Conservation (phyloP, 2,329 filamentous ascomycete species). For the Penicillium polonicum region DNA sequence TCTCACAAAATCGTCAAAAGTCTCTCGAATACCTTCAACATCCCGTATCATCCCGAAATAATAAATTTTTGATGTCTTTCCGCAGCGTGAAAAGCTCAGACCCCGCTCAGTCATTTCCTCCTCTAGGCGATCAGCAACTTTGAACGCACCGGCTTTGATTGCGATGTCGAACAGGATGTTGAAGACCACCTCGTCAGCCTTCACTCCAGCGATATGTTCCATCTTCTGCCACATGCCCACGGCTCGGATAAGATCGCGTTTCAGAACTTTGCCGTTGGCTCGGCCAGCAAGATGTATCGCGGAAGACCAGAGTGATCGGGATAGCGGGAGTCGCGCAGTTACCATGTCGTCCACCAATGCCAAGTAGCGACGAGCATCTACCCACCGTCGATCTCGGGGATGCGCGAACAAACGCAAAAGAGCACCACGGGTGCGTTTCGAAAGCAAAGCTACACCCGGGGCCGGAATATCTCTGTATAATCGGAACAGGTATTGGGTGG, state of each 20-base stretch:
- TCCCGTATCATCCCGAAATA: constrained; percentile 76
- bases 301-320: constrained; percentile 72
- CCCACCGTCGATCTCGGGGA: constrained; percentile 37
- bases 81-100: constrained; percentile 71
- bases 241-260: constrained; percentile 64
- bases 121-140: constrained; percentile 79
- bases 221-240: constrained; percentile 84
- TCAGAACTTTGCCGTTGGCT: constrained; percentile 61
- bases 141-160: constrained; percentile 78
- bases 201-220: constrained; percentile 68
- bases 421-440: constrained; percentile 54
- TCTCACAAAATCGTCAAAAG: constrained; percentile 80
- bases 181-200: constrained; percentile 76
- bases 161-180: constrained; percentile 90
- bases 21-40: constrained; percentile 68
- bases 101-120: constrained; percentile 73
- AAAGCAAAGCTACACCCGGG: constrained; percentile 55
- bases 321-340: constrained; percentile 67
- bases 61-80: constrained; percentile 78
- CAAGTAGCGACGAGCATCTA: constrained; percentile 74
- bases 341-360: constrained; percentile 81
- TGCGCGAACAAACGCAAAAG: constrained; percentile 69
- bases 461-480: constrained; percentile 54
- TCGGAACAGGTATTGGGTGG: constrained; percentile 52
- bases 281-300: constrained; percentile 77